phyloP scores from a whole-genome alignment of 2,329 filamentous ascomycete genomes.

The Diaporthe sp. region DNA sequence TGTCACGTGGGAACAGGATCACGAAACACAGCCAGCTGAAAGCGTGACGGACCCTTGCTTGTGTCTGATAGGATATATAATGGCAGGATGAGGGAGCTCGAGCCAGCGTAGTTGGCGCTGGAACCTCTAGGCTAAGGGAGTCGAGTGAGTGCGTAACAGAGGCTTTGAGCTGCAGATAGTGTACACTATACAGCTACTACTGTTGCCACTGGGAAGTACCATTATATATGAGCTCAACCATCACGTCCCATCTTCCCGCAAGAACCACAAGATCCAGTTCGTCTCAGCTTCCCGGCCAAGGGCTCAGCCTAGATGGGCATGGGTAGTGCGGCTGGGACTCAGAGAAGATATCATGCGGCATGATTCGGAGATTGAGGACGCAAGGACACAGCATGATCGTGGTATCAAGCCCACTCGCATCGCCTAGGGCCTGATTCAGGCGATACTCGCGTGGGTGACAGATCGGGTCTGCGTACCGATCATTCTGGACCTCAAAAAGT shows the following conservation, averaged over 20 bases:
- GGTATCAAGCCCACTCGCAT: neutral
- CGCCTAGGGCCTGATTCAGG: neutral
- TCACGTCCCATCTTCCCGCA: neutral
- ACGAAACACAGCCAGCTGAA: neutral
- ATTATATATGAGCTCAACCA: neutral
- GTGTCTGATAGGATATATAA: neutral
- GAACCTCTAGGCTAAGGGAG: neutral
- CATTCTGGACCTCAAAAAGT: neutral
- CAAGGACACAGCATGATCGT: neutral
- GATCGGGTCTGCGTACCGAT: neutral
- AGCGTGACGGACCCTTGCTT: neutral
- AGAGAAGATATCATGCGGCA: neutral
- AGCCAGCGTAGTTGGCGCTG: neutral
- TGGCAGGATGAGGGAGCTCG: neutral
- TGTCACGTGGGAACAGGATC: too few relatives aligned
- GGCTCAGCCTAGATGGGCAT: neutral
- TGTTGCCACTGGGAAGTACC: neutral
- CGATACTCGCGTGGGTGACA: neutral
- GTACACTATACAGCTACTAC: neutral
- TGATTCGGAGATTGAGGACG: neutral
- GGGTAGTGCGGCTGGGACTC: neutral
- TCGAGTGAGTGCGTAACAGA: neutral
- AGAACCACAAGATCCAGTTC: neutral
- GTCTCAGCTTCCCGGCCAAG: neutral
- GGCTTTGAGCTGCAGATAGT: neutral